Evolutionary conservation across 345 rosid genomes (phyloP).

Genomic region (Anastatica hierochuntica): DNA sequence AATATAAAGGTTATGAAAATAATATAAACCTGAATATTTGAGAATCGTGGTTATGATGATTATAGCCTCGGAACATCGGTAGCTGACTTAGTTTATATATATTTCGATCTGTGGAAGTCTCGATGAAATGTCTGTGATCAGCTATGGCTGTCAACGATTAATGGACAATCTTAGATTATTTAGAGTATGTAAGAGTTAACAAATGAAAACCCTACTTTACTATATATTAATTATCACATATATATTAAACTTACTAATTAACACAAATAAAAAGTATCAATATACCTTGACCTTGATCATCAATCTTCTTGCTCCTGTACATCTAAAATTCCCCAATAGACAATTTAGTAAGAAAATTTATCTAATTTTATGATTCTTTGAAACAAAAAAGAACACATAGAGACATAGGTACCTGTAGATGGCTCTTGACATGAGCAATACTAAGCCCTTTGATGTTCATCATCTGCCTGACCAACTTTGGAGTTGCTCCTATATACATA

Average conservation of each 20-base stretch:
- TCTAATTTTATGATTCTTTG: background rate
- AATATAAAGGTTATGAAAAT: no score
- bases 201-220: slow-evolving; percentile 18
- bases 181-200: background rate
- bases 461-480: slow-evolving; percentile 68
- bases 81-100: slow-evolving; percentile 69
- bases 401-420: slow-evolving; percentile 71
- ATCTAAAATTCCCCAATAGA: slow-evolving; percentile 33
- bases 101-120: slow-evolving; percentile 47
- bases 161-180: background rate
- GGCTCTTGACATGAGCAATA: slow-evolving; percentile 91
- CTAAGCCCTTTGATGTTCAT: slow-evolving; percentile 85
- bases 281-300: slow-evolving; percentile 59
- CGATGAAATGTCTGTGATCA: slow-evolving; percentile 51
- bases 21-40: slow-evolving; percentile 45
- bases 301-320: slow-evolving; percentile 78
- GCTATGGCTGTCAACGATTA: slow-evolving; percentile 33
- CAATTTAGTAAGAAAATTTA: background rate
- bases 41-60: slow-evolving; percentile 28
- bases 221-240: background rate
- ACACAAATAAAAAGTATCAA: background rate
- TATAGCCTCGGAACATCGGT: slow-evolving; percentile 59
- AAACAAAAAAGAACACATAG: background rate
- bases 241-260: background rate
- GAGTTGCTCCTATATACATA: slow-evolving; percentile 63